Conservation (phyloP, 257 asterid genomes). For the Nicotiana sylvestris region DNA sequence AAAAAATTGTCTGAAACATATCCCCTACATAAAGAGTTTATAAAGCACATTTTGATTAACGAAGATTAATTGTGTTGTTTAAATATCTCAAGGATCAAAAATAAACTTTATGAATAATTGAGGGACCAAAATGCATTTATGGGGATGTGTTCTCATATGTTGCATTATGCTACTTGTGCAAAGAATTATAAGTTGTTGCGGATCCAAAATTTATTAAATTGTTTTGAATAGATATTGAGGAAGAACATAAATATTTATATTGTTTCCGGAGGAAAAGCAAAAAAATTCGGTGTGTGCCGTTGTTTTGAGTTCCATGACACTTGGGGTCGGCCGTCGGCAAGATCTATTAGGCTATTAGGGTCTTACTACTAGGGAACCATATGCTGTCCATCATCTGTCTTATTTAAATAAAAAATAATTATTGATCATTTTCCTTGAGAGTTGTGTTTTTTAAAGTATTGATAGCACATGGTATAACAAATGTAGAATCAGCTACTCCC, state of each 20-base stretch:
- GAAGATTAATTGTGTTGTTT: too few relatives aligned
- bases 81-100: too few relatives aligned
- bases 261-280: too few relatives aligned
- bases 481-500: not conserved
- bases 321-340: not conserved
- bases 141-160: not conserved
- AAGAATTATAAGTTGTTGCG: not conserved
- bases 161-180: not conserved
- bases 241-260: not conserved
- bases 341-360: not conserved
- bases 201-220: too few relatives aligned
- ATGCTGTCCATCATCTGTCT: not conserved
- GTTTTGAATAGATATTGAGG: not conserved
- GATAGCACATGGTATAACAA: not conserved
- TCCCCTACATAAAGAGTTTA: too few relatives aligned
- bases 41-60: too few relatives aligned
- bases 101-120: too few relatives aligned
- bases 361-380: not conserved
- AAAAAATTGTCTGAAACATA: too few relatives aligned
- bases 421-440: not conserved
- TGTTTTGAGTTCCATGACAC: not conserved
- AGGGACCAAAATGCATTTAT: too few relatives aligned
- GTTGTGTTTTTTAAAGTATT: not conserved
- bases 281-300: not conserved
- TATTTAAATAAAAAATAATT: too few relatives aligned